Base-by-base conservation (phyloP, 345 rosid genomes). In the Brassica nigra region DNA sequence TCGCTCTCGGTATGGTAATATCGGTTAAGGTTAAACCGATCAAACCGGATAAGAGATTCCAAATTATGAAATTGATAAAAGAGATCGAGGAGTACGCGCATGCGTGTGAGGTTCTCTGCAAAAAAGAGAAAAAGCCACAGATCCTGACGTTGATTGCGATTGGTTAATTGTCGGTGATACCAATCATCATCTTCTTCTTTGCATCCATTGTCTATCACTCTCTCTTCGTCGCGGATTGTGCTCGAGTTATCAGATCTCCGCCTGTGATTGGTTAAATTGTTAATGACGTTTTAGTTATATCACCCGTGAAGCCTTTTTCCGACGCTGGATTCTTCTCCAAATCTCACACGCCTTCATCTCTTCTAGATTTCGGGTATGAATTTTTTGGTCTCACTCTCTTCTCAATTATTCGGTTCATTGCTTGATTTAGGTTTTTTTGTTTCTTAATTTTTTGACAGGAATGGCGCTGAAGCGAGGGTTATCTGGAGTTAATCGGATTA, bases 401-500 rank as follows among this genome's bases (percentile, higher is more conserved):
- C 30, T 37, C 18, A 30, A 54, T 15, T n/a, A 0, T 71, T 7
- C 28, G 34, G 36, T 39, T 31, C 67, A 37, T 36, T 44, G 73
- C 62, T 75, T 77, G 39, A 33, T 57, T 65, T 78, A 31, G 70
- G 82, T 29, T 34, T 83, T 75, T 80, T 81, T 16, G 8, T 28
- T 12, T 14, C 3, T 0, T 23, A 44, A 4, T 12, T 14, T 14
- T 27, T 79, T 79, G 81, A 66, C 36, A 57, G 76, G 76, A 85
- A 94, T 94, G 98, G 89, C 92, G 85, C 83, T 86, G 79, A 91
- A 77, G 86, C 91, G 93, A 68, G 95, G 92, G 30, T 76, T 85
- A 49, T 85, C 87, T 28, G 83, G 83, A 76, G 79, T 78, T 68
- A 71, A 70, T 11, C 81, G 87, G 82, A 78, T 67, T 84, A 76